Conservation (phyloP, 768 basidiomycete genomes). For the Steccherinum ochraceum region DNA sequence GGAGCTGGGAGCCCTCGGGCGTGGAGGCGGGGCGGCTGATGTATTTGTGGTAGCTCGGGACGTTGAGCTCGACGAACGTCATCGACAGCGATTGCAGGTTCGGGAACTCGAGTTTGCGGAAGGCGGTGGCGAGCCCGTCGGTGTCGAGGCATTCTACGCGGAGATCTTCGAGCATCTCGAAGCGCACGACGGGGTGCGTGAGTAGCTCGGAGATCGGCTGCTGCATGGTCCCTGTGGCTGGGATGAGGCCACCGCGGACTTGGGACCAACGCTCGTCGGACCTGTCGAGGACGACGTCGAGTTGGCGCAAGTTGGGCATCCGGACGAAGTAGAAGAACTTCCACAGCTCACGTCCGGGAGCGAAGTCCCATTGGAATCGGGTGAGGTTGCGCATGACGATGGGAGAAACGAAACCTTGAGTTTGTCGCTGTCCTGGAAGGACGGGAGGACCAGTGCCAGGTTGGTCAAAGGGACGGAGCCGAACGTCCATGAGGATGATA, state of each 20-base stretch:
- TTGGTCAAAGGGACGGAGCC: background rate
- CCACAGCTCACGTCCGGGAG: constrained; percentile 8
- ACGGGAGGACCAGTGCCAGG: background rate
- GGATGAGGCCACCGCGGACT: background rate
- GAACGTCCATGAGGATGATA: constrained; percentile 7
- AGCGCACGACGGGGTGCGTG: constrained; percentile 8
- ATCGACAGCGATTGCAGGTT: background rate
- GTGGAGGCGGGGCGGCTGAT: background rate
- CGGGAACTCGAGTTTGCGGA: constrained; percentile 37
- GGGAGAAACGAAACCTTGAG: background rate
- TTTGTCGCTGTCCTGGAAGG: background rate
- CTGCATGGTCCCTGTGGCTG: background rate
- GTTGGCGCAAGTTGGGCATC: constrained; percentile 3
- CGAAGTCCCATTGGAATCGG: constrained; percentile 3
- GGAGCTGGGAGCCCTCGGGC: constrained; percentile 24
- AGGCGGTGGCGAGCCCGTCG: constrained; percentile 30
- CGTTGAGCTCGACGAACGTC: background rate
- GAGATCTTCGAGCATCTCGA: constrained; percentile 34
- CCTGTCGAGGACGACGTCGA: constrained; percentile 2
- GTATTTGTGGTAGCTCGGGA: background rate
- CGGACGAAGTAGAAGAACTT: constrained; percentile 4
- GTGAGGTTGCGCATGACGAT: background rate
- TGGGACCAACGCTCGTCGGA: background rate
- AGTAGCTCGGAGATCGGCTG: background rate
- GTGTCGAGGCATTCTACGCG: constrained; percentile 35